Evolutionary conservation across 73 alveolate genomes (phyloP).

Genomic region (Durusdinium trenchii): DNA sequence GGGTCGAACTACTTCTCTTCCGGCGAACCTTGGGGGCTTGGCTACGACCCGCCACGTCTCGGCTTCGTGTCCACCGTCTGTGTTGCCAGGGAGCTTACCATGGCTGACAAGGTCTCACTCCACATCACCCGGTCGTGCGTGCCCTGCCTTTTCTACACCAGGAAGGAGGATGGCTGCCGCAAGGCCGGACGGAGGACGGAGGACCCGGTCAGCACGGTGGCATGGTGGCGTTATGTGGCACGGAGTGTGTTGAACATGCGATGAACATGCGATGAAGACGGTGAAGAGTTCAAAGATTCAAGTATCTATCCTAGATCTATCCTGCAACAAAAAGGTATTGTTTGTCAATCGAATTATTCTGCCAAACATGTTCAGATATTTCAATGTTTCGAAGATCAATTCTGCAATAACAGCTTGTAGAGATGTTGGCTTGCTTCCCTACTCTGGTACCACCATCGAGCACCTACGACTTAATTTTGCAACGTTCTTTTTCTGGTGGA

Average conservation of each 20-base stretch:
- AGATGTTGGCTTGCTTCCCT: background rate
- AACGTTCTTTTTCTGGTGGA: background rate
- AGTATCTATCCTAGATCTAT: background rate
- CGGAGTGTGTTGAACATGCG: background rate
- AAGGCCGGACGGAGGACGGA: conserved; percentile 1
- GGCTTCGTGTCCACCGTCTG: too few species aligned
- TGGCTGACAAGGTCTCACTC: background rate
- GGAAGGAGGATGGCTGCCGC: conserved; percentile 73
- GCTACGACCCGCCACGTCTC: too few species aligned
- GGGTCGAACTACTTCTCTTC: too few species aligned
- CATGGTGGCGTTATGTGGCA: background rate
- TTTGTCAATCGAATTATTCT: background rate
- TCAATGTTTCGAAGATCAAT: too few species aligned
- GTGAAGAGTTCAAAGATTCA: background rate
- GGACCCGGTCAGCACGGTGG: background rate
- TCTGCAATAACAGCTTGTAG: background rate
- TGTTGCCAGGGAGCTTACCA: background rate
- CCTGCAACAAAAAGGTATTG: background rate
- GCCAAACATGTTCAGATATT: background rate
- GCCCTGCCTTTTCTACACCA: conserved; percentile 66
- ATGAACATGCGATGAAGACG: background rate
- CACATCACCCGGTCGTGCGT: conserved; percentile 32
- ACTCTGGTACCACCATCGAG: background rate
- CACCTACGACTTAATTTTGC: background rate
- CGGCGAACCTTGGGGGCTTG: too few species aligned